Base-by-base conservation (phyloP, 768 basidiomycete genomes). In the Ephemerocybe angulata region DNA sequence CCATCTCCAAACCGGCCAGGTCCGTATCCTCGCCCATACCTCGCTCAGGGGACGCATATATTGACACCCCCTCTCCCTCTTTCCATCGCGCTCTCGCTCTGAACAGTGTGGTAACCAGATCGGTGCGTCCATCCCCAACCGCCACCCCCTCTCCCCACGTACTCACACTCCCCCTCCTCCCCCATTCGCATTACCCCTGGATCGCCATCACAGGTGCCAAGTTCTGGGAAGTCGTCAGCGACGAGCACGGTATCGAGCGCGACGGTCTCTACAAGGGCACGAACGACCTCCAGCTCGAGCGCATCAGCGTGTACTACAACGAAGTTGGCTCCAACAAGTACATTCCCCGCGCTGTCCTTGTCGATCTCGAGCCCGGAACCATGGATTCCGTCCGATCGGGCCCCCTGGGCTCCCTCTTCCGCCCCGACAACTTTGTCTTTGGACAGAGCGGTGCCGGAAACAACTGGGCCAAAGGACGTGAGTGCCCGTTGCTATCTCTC, bases 401-500 rank as follows among this genome's bases (percentile, higher is more conserved):
- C 50, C 90, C 93, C 63, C 83, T 96, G 52, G 94, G 95, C 67
- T 76, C 77, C 60, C 85, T 98, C 60, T 98, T 97, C 90, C 87
- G 93, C 65, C 95, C 95, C 33, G 95, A 97, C 77, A 98, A 97
- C 83, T 96, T 96, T 67, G 93, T 98, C 66, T 97, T 95, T 61
- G 96, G 94, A 53, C 96, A 98, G 75, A 93, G 86, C 72, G 94
- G 94, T 76, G 96, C 94, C 63, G 95, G 96, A 68, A 98, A 99
- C 85, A 98, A 98, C 79, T 98, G 97, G 97, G 96, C 97, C 22
- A 99, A 98, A 87, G 96, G 96, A 81, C 90, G 89, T 93, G 68
- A 83, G 92, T 89, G 25, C 10, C 38, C 15, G 15, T n/a, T n/a
- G n/a, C n/a, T n/a, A 35, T 47, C 25, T 22, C 40, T 42, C 48